Evolutionary conservation across 441 rosid species (phyloP).

Genomic region (Kokia cookei): DNA sequence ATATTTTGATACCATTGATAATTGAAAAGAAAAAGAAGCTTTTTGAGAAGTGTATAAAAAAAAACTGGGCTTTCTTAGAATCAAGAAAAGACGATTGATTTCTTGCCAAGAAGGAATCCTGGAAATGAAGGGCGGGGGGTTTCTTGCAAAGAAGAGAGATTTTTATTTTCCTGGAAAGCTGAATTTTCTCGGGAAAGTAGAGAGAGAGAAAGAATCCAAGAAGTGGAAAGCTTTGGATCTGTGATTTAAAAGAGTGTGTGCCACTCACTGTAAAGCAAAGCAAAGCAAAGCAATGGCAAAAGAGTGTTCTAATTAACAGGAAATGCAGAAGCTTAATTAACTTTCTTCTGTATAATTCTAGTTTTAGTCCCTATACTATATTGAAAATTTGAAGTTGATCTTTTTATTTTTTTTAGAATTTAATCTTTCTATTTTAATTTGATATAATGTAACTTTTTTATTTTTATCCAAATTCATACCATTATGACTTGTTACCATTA

Average conservation of each 20-base stretch:
- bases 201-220: constrained; percentile 33
- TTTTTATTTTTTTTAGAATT: too few species aligned
- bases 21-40: not conserved
- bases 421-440: too few species aligned
- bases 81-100: not conserved
- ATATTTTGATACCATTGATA: constrained; percentile 1
- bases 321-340: not conserved
- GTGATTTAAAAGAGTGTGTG: not conserved
- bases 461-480: too few species aligned
- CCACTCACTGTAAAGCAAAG: not conserved
- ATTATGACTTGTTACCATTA: too few species aligned
- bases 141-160: constrained; percentile 9
- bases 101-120: constrained; percentile 8
- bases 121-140: not conserved
- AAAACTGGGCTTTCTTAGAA: not conserved
- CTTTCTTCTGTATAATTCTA: too few species aligned
- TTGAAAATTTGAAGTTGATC: too few species aligned
- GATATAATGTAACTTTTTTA: too few species aligned
- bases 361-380: too few species aligned
- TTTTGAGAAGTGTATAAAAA: not conserved
- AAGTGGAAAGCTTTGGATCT: constrained; percentile 39
- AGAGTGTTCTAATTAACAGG: not conserved
- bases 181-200: constrained; percentile 24
- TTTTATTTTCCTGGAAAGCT: constrained; percentile 23
- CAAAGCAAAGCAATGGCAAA: not conserved